Percentiles rank a stretch among this genome's conserved stretches.
Conservation (phyloP, 768 basidiomycete genomes). For the Amanita rimosa region DNA sequence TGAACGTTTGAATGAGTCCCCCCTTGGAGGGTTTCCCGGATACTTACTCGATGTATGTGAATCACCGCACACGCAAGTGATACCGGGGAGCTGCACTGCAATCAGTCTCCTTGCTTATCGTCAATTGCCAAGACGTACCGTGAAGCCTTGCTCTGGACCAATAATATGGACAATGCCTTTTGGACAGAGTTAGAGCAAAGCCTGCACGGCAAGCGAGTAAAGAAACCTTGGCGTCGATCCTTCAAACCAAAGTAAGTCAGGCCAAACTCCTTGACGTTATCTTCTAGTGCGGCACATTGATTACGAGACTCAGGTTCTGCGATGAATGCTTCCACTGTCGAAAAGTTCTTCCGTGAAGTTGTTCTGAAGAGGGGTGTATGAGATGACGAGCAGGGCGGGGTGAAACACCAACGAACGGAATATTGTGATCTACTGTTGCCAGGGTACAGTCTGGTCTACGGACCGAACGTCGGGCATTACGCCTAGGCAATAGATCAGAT, state of each 20-base stretch:
- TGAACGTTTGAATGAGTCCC: slow-evolving; percentile 3
- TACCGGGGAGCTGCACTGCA: slow-evolving; percentile 48
- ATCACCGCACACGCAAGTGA: slow-evolving; percentile 84
- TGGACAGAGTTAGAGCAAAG: background rate
- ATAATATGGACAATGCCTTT: slow-evolving; percentile 77
- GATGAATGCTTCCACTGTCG: slow-evolving; percentile 61
- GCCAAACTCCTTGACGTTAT: slow-evolving; percentile 87
- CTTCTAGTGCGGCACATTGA: slow-evolving; percentile 75
- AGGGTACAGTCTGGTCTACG: slow-evolving; percentile 83
- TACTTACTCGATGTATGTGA: slow-evolving; percentile 83
- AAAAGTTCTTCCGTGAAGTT: slow-evolving; percentile 63
- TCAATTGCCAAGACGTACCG: slow-evolving; percentile 27
- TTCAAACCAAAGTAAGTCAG: slow-evolving; percentile 88
- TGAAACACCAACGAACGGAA: slow-evolving; percentile 46
- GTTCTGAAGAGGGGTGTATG: slow-evolving; percentile 34
- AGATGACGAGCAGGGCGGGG: background rate
- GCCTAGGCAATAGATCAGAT: slow-evolving; percentile 24
- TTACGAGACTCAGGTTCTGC: slow-evolving; percentile 77
- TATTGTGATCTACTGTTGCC: slow-evolving; percentile 82
- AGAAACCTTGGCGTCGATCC: slow-evolving; percentile 75
- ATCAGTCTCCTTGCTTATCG: slow-evolving; percentile 4
- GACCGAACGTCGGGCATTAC: slow-evolving; percentile 66
- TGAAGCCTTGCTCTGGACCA: slow-evolving; percentile 91
- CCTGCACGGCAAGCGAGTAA: background rate
- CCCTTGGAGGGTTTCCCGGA: background rate